A percentile compares a stretch with the other conserved stretches of the same genome.
phyloP scores from a whole-genome alignment of 2,329 filamentous ascomycete genomes.

The Penicillium brasilianum region DNA sequence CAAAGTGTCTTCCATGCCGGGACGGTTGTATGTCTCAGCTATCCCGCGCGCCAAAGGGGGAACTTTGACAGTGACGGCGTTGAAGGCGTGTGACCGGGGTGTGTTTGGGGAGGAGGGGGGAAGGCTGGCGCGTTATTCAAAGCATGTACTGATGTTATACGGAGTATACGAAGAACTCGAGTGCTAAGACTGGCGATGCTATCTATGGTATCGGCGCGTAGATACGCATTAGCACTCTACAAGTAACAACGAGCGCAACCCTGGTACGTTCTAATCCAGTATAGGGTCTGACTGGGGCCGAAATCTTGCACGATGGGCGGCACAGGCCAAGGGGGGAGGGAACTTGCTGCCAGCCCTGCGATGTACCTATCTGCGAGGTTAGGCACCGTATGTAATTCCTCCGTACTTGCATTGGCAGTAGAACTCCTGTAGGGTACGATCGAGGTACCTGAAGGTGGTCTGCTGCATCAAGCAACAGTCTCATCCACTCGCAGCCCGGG shows the following conservation, averaged over 20 bases:
- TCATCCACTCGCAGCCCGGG: conserved; percentile 5
- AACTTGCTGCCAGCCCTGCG: conserved; percentile 2
- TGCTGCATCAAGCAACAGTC: conserved; percentile 1
- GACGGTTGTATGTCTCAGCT: not conserved
- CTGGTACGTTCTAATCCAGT: conserved; percentile 8
- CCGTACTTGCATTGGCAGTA: not conserved
- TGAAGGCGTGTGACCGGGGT: not conserved
- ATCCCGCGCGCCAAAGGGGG: conserved; percentile 4
- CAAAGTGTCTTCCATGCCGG: conserved; percentile 2
- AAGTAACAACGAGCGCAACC: not conserved
- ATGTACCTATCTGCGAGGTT: not conserved
- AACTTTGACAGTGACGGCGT: not conserved
- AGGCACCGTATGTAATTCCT: not conserved
- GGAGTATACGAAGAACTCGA: not conserved
- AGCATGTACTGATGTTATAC: too few relatives aligned
- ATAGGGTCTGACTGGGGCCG: conserved; percentile 8
- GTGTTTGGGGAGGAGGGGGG: not conserved
- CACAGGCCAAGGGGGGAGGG: conserved; percentile 4
- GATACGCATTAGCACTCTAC: not conserved
- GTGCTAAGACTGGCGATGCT: conserved; percentile 3
- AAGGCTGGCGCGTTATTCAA: not conserved
- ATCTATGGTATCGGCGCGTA: conserved; percentile 8
- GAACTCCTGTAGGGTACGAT: not conserved
- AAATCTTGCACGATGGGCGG: conserved; percentile 13
- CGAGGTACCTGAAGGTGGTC: not conserved